Evolutionary conservation across 768 basidiomycete genomes (phyloP).

Genomic region (Daedaleopsis sinensis): DNA sequence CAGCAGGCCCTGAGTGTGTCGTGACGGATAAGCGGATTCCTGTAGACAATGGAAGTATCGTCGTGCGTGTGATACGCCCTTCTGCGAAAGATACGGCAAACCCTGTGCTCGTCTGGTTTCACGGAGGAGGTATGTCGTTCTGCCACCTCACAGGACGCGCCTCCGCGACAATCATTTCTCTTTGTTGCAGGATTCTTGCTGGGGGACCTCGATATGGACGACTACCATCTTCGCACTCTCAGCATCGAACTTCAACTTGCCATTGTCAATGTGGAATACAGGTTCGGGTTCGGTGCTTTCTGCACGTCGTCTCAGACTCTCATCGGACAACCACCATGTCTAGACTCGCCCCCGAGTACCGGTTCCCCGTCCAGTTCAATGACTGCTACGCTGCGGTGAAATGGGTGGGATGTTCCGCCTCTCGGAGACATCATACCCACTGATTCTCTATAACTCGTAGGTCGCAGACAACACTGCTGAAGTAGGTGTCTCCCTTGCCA

Average conservation of each 20-base stretch:
- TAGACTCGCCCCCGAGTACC: slow-evolving; percentile 31
- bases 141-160: not conserved
- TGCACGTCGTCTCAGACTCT: not conserved
- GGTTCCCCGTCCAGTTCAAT: slow-evolving; percentile 24
- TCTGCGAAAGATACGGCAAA: not conserved
- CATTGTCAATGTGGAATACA: slow-evolving; percentile 24
- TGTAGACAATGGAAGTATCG: slow-evolving; percentile 8
- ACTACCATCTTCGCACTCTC: slow-evolving; percentile 20
- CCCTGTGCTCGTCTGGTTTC: slow-evolving; percentile 14
- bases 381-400: slow-evolving; percentile 28
- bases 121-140: slow-evolving; percentile 17
- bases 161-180: not conserved
- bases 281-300: slow-evolving; percentile 2
- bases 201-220: slow-evolving; percentile 20
- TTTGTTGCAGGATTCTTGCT: slow-evolving; percentile 9
- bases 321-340: not conserved
- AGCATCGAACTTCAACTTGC: slow-evolving; percentile 21
- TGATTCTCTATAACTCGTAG: not conserved
- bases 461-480: slow-evolving; percentile 6
- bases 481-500: slow-evolving; percentile 21
- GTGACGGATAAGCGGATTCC: slow-evolving; percentile 2
- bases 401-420: slow-evolving; percentile 19
- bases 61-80: slow-evolving; percentile 3
- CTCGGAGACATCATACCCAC: too few species aligned
- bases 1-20: slow-evolving; percentile 2